These are phyloP conservation scores for Macroventuria anomochaeta DNA, from an alignment of 2,329 filamentous ascomycete genomes.

Conservation along the genomic window DNA sequence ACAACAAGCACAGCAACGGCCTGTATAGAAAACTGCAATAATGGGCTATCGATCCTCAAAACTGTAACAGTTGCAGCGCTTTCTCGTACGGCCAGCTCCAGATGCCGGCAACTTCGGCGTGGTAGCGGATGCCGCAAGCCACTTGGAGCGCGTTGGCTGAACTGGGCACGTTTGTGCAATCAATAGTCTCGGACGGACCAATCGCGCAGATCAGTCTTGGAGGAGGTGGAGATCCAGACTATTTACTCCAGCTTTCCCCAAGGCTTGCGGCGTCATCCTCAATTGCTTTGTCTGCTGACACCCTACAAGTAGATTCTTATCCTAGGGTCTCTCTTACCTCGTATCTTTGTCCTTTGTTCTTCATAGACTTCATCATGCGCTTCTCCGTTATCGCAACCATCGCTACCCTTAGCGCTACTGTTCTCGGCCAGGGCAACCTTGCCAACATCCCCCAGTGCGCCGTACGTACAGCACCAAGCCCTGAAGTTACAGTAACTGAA, in stretches of 20 bases:
- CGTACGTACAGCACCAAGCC: slow-evolving; percentile 13
- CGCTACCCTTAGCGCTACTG: slow-evolving; percentile 34
- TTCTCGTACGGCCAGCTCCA: not conserved
- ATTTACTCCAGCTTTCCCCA: slow-evolving; percentile 12
- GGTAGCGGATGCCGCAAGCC: slow-evolving; percentile 7
- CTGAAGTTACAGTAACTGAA: slow-evolving; percentile 1
- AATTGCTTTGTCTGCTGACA: not conserved
- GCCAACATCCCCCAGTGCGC: slow-evolving; percentile 40
- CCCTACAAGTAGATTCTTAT: not conserved
- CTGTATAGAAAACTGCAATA: not conserved
- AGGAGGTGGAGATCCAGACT: slow-evolving; percentile 2
- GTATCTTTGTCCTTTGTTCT: not conserved
- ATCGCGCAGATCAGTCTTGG: slow-evolving; percentile 2
- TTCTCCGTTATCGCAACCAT: slow-evolving; percentile 33
- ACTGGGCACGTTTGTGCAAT: slow-evolving; percentile 3
- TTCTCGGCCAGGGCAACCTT: slow-evolving; percentile 31
- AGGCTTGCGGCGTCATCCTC: not conserved
- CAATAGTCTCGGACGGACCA: slow-evolving; percentile 4
- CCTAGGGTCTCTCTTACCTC: not conserved
- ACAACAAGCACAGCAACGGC: not conserved
- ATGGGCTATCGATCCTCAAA: not conserved
- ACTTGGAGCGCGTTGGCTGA: slow-evolving; percentile 1
- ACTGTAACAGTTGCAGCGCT: not conserved
- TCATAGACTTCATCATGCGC: slow-evolving; percentile 29
- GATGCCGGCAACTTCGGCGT: slow-evolving; percentile 3